Percentiles rank a stretch among this genome's conserved stretches.
Evolutionary conservation across 2,329 filamentous ascomycete genomes (phyloP).

Genomic region (Neofusicoccum parvum): DNA sequence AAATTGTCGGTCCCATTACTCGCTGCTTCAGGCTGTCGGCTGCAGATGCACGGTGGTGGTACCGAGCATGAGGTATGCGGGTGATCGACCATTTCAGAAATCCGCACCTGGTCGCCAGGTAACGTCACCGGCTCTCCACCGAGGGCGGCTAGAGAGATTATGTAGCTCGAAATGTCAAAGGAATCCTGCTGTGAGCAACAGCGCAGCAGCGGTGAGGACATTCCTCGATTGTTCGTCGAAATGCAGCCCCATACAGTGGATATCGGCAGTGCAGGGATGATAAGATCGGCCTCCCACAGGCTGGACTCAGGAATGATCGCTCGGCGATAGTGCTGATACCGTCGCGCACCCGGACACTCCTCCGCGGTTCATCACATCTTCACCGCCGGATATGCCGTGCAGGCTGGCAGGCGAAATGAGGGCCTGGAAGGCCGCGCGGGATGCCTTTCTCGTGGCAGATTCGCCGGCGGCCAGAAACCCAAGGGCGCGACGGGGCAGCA

Average conservation of each 20-base stretch:
- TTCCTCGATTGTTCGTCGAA: slow-evolving; percentile 4
- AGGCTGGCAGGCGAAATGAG: slow-evolving; percentile 11
- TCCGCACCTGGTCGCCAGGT: not conserved
- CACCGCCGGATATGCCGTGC: slow-evolving; percentile 7
- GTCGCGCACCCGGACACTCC: not conserved
- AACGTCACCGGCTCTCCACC: not conserved
- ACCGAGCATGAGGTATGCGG: not conserved
- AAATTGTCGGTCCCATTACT: not conserved
- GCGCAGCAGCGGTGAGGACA: slow-evolving; percentile 10
- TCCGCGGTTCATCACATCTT: slow-evolving; percentile 8
- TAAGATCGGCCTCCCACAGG: not conserved
- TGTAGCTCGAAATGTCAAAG: not conserved
- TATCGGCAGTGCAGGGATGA: slow-evolving; percentile 10
- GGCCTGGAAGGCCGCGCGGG: slow-evolving; percentile 11
- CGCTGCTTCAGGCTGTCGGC: not conserved
- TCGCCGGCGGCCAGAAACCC: not conserved
- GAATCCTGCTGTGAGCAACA: not conserved
- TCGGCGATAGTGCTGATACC: slow-evolving; percentile 4
- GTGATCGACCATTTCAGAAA: not conserved
- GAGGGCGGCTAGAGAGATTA: not conserved
- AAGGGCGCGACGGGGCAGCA: slow-evolving; percentile 3
- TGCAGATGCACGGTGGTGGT: slow-evolving; percentile 7
- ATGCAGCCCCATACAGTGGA: slow-evolving; percentile 13
- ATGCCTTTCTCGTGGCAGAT: not conserved
- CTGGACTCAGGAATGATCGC: slow-evolving; percentile 19